Conservation (phyloP, 1,139 yeast species). For the Nematodospora anomalae region DNA sequence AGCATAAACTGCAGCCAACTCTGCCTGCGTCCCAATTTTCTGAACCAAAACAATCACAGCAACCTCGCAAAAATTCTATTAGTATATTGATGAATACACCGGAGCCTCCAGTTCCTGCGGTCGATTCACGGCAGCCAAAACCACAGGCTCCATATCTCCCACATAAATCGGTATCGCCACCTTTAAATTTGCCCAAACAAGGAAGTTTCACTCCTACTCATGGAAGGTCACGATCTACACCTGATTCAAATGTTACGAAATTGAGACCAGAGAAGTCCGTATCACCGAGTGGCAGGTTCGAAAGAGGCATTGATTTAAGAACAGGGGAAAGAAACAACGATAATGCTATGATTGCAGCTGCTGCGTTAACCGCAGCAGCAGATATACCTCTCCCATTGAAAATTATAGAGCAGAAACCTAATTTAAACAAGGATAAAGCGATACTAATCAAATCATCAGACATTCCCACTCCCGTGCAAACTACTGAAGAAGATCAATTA, state of each 20-base stretch:
- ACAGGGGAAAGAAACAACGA: conserved; percentile 37
- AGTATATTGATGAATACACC: conserved; percentile 15
- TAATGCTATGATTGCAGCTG: conserved; percentile 67
- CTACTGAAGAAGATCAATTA: conserved; percentile 13
- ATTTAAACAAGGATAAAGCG: conserved; percentile 7
- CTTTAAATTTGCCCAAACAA: conserved; percentile 11
- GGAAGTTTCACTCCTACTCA: conserved; percentile 20
- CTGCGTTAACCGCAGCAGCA: conserved; percentile 72
- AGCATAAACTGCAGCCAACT: conserved; percentile 4
- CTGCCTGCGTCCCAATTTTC: conserved; percentile 5
- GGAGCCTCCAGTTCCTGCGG: conserved; percentile 4
- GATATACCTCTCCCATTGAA: conserved; percentile 58
- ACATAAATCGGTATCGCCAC: conserved; percentile 13
- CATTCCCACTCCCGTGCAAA: neutral
- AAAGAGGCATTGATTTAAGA: conserved; percentile 46
- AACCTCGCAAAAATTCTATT: conserved; percentile 14
- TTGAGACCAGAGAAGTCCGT: conserved; percentile 2
- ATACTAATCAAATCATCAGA: conserved; percentile 2
- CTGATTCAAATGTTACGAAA: conserved; percentile 14
- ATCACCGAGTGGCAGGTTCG: conserved; percentile 14
- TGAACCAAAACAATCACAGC: conserved; percentile 3
- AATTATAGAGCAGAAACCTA: conserved; percentile 4
- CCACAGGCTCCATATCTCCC: conserved; percentile 2
- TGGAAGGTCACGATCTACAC: conserved; percentile 28
- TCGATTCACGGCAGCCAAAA: conserved; percentile 6